These are phyloP conservation scores for Gracilariopsis chorda DNA, from an alignment of 23 red algal species.

Conservation along the genomic window DNA sequence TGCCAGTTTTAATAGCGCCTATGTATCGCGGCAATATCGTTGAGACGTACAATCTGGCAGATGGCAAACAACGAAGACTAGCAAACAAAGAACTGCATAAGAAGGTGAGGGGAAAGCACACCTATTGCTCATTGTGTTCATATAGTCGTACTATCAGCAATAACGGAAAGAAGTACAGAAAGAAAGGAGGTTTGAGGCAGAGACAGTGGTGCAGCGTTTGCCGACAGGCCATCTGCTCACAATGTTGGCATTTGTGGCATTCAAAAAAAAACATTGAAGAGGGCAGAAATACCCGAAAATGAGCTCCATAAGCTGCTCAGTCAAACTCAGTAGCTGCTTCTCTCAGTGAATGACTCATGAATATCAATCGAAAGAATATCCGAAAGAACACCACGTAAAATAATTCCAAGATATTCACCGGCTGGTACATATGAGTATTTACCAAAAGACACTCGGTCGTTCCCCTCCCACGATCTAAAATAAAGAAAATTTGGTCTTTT, in stretches of 20 bases:
- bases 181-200: background rate
- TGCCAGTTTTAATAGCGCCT: background rate
- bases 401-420: background rate
- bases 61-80: background rate
- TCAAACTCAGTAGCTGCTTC: no score
- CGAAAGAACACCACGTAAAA: background rate
- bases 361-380: background rate
- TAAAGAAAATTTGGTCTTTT: background rate
- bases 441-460: background rate
- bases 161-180: constrained; percentile 15
- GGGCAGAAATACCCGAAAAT: background rate
- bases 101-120: constrained; percentile 16
- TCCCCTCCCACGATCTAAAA: background rate
- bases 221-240: background rate
- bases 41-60: background rate
- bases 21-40: background rate
- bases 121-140: constrained; percentile 8
- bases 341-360: background rate
- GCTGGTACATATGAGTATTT: background rate
- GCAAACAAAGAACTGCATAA: background rate
- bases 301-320: background rate
- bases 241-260: constrained; percentile 15
- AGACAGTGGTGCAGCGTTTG: constrained; percentile 21
- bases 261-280: background rate
- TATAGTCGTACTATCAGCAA: constrained; percentile 5